Base-by-base conservation (phyloP, 257 asterid genomes). In the Solanum appendiculatum region DNA sequence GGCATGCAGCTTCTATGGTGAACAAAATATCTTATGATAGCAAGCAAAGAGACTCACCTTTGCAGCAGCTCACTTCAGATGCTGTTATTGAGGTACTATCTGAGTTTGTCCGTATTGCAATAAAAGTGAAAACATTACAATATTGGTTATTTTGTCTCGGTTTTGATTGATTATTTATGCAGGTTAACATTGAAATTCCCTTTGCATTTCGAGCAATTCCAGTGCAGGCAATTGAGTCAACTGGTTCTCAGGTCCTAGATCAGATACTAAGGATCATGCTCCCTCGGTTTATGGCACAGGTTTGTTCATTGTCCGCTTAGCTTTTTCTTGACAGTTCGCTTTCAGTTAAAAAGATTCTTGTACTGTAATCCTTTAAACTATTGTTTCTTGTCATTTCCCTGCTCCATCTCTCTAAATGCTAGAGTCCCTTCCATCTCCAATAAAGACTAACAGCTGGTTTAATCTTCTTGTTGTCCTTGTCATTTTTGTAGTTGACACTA, bases 1-100 rank as follows among this genome's bases (percentile, higher is more conserved):
- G 97, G 95, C 95, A 95, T 96, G 99, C 99, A 97, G 99, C 98
- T 97, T 94, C 94, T 44, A 95, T 97, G 99, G 97, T 93, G 97
- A 97, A 96, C 87, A 93, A 58, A 72, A 86, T 86, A 34, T 70
- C 84, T 5, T 86, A 58, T 86, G 98, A 92, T 86, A 89, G 92
- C 91, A 81, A 89, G 18, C 85, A 46, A 86, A 89, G 86, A 37
- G 92, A 92, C 88, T 91, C 96, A 37, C 90, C 91, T 1, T 92
- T 90, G 87, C 98, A 95, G 97, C 93, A 87, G 87, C 92, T 97
- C 88, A 91, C 96, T 54, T 97, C 99, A 85, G 97, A 95, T 93
- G 98, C 98, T 68, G 93, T 91, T 89, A 96, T 96, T 72, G 97
- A 95, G 99, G 99, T 95, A 87, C 6, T 75, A 77, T 6, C 90